phyloP scores from a whole-genome alignment of 805 yeast species.

The Sugiyamaella mastotermitis region DNA sequence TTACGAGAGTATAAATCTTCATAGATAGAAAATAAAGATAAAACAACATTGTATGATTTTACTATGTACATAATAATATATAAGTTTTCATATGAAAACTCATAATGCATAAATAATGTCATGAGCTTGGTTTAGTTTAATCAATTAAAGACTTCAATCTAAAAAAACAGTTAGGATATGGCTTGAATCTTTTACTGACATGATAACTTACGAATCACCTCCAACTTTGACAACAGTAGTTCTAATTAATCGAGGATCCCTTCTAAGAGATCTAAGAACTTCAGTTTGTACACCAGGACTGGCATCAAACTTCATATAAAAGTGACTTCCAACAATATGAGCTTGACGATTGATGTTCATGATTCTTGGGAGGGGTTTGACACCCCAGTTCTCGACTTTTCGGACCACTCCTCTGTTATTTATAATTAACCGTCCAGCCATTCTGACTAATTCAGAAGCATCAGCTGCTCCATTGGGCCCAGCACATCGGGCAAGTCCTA shows the following conservation, averaged over 20 bases:
- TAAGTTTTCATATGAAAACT: too few species aligned
- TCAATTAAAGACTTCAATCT: conserved; percentile 5
- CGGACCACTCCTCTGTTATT: conserved; percentile 93
- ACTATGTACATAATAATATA: conserved; percentile 4
- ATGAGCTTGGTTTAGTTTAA: too few species aligned
- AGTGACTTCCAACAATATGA: conserved; percentile 87
- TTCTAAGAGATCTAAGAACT: conserved; percentile 68
- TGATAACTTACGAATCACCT: conserved; percentile 17
- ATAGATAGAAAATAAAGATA: not conserved
- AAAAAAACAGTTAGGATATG: too few species aligned
- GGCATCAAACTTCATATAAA: conserved; percentile 79
- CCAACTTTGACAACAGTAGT: conserved; percentile 56
- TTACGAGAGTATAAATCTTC: conserved; percentile 71
- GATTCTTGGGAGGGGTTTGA: conserved; percentile 70
- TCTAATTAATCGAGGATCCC: conserved; percentile 88
- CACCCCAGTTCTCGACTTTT: conserved; percentile 72
- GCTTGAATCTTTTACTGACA: too few species aligned
- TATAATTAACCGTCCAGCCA: conserved; percentile 76
- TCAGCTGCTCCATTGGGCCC: conserved; percentile 46
- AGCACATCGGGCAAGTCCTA: conserved; percentile 82
- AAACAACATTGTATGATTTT: not conserved
- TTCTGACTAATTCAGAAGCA: conserved; percentile 58
- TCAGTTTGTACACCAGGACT: conserved; percentile 83
- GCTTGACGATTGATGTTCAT: conserved; percentile 80
- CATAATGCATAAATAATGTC: too few species aligned